phyloP scores from a whole-genome alignment of 768 basidiomycete genomes.

The Erythrobasidium yunnanense region DNA sequence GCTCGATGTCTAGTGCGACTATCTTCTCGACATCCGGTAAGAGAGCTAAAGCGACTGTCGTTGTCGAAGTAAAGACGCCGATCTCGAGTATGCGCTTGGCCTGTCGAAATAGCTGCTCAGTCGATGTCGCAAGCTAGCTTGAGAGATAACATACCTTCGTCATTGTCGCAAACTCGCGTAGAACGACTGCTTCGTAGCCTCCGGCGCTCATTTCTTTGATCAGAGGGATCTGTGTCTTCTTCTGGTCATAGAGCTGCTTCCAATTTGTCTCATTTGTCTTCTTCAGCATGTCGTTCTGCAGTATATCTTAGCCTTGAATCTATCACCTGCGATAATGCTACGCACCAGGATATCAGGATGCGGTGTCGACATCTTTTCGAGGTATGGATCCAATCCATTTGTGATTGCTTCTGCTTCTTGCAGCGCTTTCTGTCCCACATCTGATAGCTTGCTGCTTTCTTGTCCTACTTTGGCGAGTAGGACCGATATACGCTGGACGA shows the following conservation, averaged over 20 bases:
- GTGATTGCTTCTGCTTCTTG: slow-evolving; percentile 26
- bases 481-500: slow-evolving; percentile 31
- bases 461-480: slow-evolving; percentile 17
- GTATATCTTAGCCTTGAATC: no score
- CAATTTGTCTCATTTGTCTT: slow-evolving; percentile 29
- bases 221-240: slow-evolving; percentile 24
- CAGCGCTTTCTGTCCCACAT: background rate
- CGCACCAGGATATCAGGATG: slow-evolving; percentile 28
- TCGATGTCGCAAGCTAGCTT: no score
- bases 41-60: slow-evolving; percentile 41
- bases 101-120: background rate
- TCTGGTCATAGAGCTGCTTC: slow-evolving; percentile 16
- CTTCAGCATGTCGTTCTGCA: slow-evolving; percentile 25
- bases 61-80: slow-evolving; percentile 33
- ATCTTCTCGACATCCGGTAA: slow-evolving; percentile 44
- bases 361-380: slow-evolving; percentile 27
- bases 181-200: slow-evolving; percentile 29
- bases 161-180: slow-evolving; percentile 29
- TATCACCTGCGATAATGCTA: background rate
- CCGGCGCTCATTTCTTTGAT: slow-evolving; percentile 32
- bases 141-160: slow-evolving; percentile 1
- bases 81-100: slow-evolving; percentile 31
- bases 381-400: slow-evolving; percentile 26
- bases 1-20: slow-evolving; percentile 41
- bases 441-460: slow-evolving; percentile 29